These are phyloP conservation scores for Endogone sp. DNA, from an alignment of 192 early-diverging fungal genomes.

Conservation along the genomic window DNA sequence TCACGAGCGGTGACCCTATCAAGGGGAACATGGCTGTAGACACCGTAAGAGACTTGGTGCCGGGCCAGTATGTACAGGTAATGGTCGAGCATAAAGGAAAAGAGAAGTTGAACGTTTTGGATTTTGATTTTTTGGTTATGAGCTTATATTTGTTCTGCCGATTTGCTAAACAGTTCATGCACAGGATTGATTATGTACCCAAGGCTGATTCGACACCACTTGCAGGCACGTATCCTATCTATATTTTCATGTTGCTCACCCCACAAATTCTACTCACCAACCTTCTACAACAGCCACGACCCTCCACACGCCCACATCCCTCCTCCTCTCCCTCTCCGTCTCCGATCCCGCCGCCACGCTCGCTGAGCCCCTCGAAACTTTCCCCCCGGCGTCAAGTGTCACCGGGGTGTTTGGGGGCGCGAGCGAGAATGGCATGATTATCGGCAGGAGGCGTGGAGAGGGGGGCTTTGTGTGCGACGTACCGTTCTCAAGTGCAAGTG, in stretches of 20 bases:
- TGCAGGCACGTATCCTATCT: neutral
- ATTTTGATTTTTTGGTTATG: constrained; percentile 7
- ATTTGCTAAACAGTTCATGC: constrained; percentile 21
- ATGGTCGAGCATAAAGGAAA: constrained; percentile 12
- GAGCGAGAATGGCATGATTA: constrained; percentile 51
- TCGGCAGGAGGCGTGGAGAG: constrained; percentile 19
- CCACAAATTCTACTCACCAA: no score
- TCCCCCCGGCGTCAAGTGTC: no score
- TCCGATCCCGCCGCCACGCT: neutral
- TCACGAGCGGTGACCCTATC: constrained; percentile 52
- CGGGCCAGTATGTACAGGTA: constrained; percentile 48
- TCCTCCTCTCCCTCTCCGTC: neutral
- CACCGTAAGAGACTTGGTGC: constrained; percentile 40
- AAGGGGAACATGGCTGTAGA: constrained; percentile 57
- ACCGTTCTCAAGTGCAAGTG: no score
- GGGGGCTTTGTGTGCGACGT: neutral
- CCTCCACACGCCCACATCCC: neutral
- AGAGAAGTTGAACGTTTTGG: constrained; percentile 3
- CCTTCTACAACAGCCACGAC: no score
- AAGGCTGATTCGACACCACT: neutral
- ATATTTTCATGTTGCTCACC: neutral
- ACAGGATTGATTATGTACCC: neutral
- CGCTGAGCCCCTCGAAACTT: neutral
- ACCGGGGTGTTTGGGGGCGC: constrained; percentile 38
- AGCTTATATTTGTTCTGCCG: neutral